Conservation (phyloP, 75 land plant species). For the Selaginella moellendorffii region DNA sequence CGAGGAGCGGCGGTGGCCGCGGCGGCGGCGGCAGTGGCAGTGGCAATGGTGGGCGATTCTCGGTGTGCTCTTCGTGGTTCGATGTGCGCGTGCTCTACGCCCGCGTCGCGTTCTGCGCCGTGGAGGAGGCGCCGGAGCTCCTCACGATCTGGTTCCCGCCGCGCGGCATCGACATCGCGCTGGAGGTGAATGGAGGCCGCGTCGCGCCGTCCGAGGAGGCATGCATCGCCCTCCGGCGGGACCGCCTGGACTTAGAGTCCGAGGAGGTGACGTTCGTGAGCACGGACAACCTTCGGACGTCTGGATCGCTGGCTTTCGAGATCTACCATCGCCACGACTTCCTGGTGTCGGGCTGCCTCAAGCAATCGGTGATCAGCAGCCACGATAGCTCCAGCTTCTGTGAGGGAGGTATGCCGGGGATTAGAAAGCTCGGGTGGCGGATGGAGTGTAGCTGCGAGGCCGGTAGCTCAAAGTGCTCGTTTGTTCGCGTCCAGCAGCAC, state of each 20-base stretch:
- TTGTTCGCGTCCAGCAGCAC: too few relatives aligned
- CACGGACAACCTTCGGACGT: conserved; percentile 45
- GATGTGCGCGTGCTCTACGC: conserved; percentile 67
- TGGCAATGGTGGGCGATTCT: too few relatives aligned
- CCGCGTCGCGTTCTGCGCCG: conserved; percentile 28
- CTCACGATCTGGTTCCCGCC: conserved; percentile 39
- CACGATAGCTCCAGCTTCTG: not conserved
- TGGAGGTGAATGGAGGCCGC: conserved; percentile 65
- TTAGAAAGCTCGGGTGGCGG: not conserved
- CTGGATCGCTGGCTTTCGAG: conserved; percentile 42
- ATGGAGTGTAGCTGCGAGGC: conserved; percentile 22
- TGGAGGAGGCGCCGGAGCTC: conserved; percentile 21
- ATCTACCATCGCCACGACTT: conserved; percentile 36
- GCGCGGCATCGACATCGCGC: conserved; percentile 36
- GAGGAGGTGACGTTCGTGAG: conserved; percentile 56
- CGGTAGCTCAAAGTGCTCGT: conserved; percentile 14
- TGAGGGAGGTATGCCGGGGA: not conserved
- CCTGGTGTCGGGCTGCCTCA: conserved; percentile 42
- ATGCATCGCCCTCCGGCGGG: conserved; percentile 41
- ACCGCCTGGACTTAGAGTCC: conserved; percentile 39
- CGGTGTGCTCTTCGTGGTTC: conserved; percentile 18
- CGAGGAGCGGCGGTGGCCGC: too few relatives aligned
- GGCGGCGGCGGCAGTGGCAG: too few relatives aligned
- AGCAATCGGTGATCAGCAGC: conserved; percentile 16
- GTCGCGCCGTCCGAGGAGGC: conserved; percentile 48